These are phyloP conservation scores for carrot (Daucus carota) DNA, from an alignment of 129 eudicot species.

Conservation along the genomic window DNA sequence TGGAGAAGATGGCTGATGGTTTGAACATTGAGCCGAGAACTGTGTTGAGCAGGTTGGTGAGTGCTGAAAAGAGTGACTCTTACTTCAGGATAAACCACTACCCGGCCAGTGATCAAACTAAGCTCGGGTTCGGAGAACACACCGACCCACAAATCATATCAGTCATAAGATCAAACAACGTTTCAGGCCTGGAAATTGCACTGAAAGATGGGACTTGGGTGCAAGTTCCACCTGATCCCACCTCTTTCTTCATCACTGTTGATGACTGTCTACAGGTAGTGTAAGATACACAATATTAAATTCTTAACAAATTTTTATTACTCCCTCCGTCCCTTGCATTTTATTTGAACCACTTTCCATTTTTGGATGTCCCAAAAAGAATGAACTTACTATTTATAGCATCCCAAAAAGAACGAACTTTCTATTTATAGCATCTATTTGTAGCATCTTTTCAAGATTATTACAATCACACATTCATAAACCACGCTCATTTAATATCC, in stretches of 20 bases:
- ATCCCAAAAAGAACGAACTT: too few species aligned
- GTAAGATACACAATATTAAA: too few species aligned
- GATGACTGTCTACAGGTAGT: conserved; percentile 52
- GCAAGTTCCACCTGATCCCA: conserved; percentile 35
- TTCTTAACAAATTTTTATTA: too few species aligned
- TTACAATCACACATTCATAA: too few species aligned
- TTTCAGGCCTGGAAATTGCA: conserved; percentile 37
- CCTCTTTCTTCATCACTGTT: conserved; percentile 42
- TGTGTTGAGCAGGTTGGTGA: conserved; percentile 43
- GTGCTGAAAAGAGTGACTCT: conserved; percentile 52
- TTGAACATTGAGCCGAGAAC: conserved; percentile 35
- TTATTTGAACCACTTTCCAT: too few species aligned
- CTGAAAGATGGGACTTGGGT: conserved; percentile 40
- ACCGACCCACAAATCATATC: conserved; percentile 46
- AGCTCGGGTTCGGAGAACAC: conserved; percentile 49
- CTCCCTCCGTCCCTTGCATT: too few species aligned
- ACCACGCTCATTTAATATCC: too few species aligned
- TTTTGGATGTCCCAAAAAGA: too few species aligned
- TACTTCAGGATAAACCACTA: conserved; percentile 63
- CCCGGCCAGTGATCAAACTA: conserved; percentile 40
- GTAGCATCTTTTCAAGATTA: too few species aligned
- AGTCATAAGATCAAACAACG: conserved; percentile 30
- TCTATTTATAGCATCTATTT: too few species aligned
- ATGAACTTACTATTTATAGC: too few species aligned
- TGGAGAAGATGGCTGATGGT: conserved; percentile 57